Base-by-base conservation (phyloP, 306 rosid species). In the Glycine tomentella region DNA sequence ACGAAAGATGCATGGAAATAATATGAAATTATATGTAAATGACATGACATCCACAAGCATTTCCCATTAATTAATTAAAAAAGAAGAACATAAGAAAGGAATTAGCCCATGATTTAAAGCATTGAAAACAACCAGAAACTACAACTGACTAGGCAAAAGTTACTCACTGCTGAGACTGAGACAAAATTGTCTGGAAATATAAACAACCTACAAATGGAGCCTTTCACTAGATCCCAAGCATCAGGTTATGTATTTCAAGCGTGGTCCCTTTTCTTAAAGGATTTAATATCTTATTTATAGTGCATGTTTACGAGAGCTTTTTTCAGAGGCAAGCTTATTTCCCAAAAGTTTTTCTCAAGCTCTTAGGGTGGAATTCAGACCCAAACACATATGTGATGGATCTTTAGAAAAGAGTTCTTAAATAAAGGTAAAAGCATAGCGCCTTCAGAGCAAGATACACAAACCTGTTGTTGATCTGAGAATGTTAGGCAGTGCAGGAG, bases 381-480 rank as follows among this genome's bases (percentile, higher is more conserved):
- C 61, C 25, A 70, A 62, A 25, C 9, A 65, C 82, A 56, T 63
- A 49, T 2, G n/a, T 13, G 31, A 25, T 76, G 82, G 38, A 80
- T 69, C 16, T 81, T 52, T 70, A 76, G 64, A 80, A 82, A 68
- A 63, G 55, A 68, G 40, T 5, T 6, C 20, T 17, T 34, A 15
- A 12, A 62, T 11, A 71, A 75, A 33, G 34, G 52, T 61, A 57
- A 78, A 80, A 53, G 11, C 17, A 33, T 9, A 33, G 31, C 0
- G 17, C 46, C 36, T 50, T 50, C 15, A 46, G 62, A 67, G 68
- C 45, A 72, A 75, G 69, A 84, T 63, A 81, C 84, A 81, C 83
- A 84, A 85, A 95, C 97, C 97, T 88, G 85, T 65, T 72, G 84
- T 80, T 64, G 84, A 82, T 78, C 80, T 90, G 72, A 90, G 88